These are phyloP conservation scores for Aspergillus japonicus DNA, from an alignment of 2,329 filamentous ascomycete genomes.

Conservation along the genomic window DNA sequence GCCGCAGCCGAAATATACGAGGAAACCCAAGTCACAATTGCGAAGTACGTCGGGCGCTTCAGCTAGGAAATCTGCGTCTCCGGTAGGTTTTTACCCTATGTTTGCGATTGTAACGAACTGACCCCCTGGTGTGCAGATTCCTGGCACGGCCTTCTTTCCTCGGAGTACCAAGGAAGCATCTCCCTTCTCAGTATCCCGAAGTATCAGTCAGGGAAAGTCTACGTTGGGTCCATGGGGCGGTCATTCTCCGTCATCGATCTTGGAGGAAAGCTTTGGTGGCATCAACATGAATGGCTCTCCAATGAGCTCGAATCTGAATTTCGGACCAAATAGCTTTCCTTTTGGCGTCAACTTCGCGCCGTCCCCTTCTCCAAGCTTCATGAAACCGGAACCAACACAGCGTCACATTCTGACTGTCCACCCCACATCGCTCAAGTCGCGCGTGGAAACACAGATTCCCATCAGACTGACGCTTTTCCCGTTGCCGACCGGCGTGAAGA, in stretches of 20 bases:
- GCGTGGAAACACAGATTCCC: slow-evolving; percentile 94
- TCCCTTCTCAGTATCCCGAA: slow-evolving; percentile 34
- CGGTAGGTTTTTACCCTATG: slow-evolving; percentile 18
- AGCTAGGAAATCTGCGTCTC: slow-evolving; percentile 25
- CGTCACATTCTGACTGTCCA: slow-evolving; percentile 58
- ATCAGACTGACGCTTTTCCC: slow-evolving; percentile 77
- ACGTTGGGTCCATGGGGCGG: slow-evolving; percentile 40
- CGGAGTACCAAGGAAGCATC: slow-evolving; percentile 39
- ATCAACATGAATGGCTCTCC: slow-evolving; percentile 49
- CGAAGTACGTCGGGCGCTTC: slow-evolving; percentile 27
- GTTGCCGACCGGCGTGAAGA: slow-evolving; percentile 72
- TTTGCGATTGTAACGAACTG: slow-evolving; percentile 7
- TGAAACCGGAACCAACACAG: slow-evolving; percentile 33
- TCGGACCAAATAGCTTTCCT: slow-evolving; percentile 31
- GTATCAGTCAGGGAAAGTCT: slow-evolving; percentile 32
- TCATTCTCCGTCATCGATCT: slow-evolving; percentile 43
- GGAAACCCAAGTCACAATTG: slow-evolving; percentile 27
- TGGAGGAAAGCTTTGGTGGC: slow-evolving; percentile 47
- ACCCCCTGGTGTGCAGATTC: slow-evolving; percentile 19
- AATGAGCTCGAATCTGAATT: slow-evolving; percentile 40
- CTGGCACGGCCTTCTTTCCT: slow-evolving; percentile 34
- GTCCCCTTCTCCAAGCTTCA: slow-evolving; percentile 28
- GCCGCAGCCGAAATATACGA: slow-evolving; percentile 24
- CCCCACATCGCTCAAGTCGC: slow-evolving; percentile 74
- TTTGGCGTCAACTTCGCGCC: slow-evolving; percentile 40